Conservation (phyloP, 306 rosid genomes). For the Carpinus fangiana region DNA sequence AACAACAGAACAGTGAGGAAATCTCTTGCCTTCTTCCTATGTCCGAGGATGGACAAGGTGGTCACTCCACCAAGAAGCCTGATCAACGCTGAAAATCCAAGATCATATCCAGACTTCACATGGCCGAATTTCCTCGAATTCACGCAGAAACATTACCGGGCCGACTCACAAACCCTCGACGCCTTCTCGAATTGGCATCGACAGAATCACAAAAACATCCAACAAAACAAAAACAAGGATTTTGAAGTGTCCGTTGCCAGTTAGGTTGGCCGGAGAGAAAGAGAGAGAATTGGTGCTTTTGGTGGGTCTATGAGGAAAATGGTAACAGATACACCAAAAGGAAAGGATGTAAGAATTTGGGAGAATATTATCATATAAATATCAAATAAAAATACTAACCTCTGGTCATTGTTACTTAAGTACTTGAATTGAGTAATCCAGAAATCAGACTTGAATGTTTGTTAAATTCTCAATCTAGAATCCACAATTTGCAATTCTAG, state of each 20-base stretch:
- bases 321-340: conserved; percentile 31
- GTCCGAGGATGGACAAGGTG: conserved; percentile 56
- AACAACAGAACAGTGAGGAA: conserved; percentile 58
- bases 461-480: too few relatives aligned
- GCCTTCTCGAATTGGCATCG: conserved; percentile 61
- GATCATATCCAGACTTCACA: conserved; percentile 64
- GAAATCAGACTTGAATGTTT: too few relatives aligned
- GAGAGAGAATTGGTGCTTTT: conserved; percentile 20
- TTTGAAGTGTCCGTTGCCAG: not conserved
- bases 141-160: conserved; percentile 67
- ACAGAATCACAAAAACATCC: conserved; percentile 29
- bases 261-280: conserved; percentile 16
- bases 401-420: too few relatives aligned
- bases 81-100: conserved; percentile 47
- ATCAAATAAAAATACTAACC: too few relatives aligned
- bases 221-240: conserved; percentile 8
- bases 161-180: conserved; percentile 58
- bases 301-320: conserved; percentile 32
- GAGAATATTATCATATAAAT: too few relatives aligned
- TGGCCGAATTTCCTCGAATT: conserved; percentile 69
- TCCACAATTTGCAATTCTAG: too few relatives aligned
- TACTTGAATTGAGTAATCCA: too few relatives aligned
- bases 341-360: conserved; percentile 4
- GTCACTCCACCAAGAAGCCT: conserved; percentile 61
- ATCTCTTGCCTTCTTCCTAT: conserved; percentile 74